Conservation (phyloP, 345 rosid species). For the Boechera divaricarpa region DNA sequence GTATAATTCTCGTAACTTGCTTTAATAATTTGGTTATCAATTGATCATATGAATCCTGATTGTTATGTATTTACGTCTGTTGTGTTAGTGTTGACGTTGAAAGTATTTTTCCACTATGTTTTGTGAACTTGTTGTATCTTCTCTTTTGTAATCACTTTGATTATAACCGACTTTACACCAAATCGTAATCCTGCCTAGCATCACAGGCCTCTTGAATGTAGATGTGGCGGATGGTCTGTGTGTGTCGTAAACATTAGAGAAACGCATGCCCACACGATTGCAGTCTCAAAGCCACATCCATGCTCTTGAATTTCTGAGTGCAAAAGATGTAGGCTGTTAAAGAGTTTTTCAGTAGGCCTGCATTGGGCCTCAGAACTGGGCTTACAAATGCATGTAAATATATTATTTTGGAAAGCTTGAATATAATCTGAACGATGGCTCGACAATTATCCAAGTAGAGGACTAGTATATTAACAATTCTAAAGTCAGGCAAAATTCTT, state of each 20-base stretch:
- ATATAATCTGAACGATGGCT: neutral
- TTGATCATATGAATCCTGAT: neutral
- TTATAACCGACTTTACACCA: conserved; percentile 5
- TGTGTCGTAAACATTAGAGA: too few species aligned
- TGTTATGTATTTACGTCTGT: neutral
- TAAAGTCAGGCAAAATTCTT: too few species aligned
- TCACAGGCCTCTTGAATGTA: neutral
- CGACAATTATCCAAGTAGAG: neutral
- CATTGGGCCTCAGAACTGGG: conserved; percentile 11
- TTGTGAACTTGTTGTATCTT: neutral
- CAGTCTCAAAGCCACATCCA: too few species aligned
- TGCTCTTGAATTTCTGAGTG: too few species aligned
- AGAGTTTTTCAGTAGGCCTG: neutral
- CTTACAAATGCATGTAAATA: neutral
- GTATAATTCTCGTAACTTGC: neutral
- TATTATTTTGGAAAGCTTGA: neutral
- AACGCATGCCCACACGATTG: too few species aligned
- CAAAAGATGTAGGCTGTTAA: neutral
- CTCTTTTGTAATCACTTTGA: neutral
- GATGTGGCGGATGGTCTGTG: too few species aligned
- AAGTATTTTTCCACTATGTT: neutral
- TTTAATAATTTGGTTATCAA: neutral
- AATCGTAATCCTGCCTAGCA: neutral
- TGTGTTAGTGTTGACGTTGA: neutral
- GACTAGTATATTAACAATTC: neutral